Conservation (phyloP, 176 grass and related monocot species). For the Lolium rigidum region DNA sequence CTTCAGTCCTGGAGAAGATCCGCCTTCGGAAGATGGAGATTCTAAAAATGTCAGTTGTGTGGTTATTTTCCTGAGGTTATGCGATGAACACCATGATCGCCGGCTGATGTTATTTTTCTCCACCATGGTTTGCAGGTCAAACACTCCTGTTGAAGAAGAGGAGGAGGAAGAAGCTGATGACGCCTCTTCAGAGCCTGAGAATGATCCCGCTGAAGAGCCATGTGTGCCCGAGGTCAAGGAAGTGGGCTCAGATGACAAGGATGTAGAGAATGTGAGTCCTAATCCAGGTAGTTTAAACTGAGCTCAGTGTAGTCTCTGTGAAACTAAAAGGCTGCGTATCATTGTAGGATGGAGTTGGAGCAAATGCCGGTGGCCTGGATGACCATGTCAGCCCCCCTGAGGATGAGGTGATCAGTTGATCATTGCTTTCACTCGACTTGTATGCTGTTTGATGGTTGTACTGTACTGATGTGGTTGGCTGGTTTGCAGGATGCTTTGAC, state of each 20-base stretch:
- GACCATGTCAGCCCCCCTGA: constrained; percentile 16
- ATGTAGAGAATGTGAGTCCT: constrained; percentile 46
- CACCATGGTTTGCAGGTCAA: constrained; percentile 51
- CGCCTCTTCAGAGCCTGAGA: constrained; percentile 29
- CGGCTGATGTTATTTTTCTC: neutral
- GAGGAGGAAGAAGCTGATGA: constrained; percentile 12
- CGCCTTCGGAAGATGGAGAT: constrained; percentile 80
- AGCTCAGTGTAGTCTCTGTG: neutral
- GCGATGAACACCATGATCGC: neutral
- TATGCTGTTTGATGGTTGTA: neutral
- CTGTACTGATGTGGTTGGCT: constrained; percentile 20
- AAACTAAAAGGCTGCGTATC: constrained; percentile 13
- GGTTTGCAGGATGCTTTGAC: constrained; percentile 41
- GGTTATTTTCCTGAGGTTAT: neutral
- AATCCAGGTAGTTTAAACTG: constrained; percentile 22
- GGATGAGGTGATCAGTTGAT: constrained; percentile 49
- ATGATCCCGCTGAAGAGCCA: constrained; percentile 3
- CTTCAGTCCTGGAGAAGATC: constrained; percentile 94
- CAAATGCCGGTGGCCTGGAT: constrained; percentile 10
- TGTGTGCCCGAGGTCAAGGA: constrained; percentile 37
- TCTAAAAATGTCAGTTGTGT: constrained; percentile 60
- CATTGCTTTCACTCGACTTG: constrained; percentile 9
- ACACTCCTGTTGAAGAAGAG: constrained; percentile 31
- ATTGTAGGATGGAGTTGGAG: constrained; percentile 44
- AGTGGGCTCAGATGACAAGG: constrained; percentile 18